phyloP scores from a whole-genome alignment of 306 rosid species.

The Ammopiptanthus mongolicus region DNA sequence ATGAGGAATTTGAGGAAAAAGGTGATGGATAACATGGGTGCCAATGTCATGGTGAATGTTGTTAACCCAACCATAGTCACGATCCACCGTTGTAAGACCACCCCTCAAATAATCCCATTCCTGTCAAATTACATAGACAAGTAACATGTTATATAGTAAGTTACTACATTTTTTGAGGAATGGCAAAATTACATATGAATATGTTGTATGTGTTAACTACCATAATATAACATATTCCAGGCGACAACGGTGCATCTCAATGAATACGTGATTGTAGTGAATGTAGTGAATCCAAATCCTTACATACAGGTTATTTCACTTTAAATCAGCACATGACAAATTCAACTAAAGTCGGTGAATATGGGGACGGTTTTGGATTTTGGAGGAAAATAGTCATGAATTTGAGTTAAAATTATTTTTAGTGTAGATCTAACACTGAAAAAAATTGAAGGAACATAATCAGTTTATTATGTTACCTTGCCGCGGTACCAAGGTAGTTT shows the following conservation, averaged over 20 bases:
- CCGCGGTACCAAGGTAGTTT: constrained; percentile 99
- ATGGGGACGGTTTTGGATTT: too few species aligned
- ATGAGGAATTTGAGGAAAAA: constrained; percentile 97
- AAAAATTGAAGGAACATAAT: neutral
- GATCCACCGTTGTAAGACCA: constrained; percentile 88
- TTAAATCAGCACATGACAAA: too few species aligned
- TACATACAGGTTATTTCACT: too few species aligned
- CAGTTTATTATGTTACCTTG: constrained; percentile 42
- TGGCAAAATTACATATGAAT: neutral
- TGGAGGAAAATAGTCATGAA: neutral
- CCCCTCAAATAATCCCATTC: constrained; percentile 93
- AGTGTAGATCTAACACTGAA: neutral
- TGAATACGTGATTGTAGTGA: too few species aligned
- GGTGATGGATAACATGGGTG: constrained; percentile 98
- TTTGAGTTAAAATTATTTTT: neutral
- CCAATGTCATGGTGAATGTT: constrained; percentile 92
- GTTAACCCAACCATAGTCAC: constrained; percentile 88
- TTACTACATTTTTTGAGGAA: neutral
- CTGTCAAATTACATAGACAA: constrained; percentile 27
- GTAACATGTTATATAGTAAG: neutral
- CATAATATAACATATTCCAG: too few species aligned
- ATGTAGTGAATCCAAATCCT: too few species aligned
- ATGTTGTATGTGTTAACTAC: neutral
- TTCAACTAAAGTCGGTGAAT: neutral
- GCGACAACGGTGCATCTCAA: too few species aligned